A percentile compares a stretch with the other conserved stretches of the same genome.
Conservation (phyloP, 2,329 filamentous ascomycete species). For the Colletotrichum liaoningense region DNA sequence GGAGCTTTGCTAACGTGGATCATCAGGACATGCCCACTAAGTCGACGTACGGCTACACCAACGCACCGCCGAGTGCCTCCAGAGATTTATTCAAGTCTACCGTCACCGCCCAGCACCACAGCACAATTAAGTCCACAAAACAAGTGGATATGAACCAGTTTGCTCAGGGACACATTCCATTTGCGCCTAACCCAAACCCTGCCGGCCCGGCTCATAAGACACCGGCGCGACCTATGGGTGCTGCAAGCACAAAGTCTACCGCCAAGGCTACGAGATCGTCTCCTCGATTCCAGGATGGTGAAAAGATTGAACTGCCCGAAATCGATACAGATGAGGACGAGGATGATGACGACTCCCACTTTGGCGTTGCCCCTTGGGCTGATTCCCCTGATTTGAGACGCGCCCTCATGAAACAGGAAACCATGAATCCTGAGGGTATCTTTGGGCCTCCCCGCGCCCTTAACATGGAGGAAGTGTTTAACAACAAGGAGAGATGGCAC, state of each 20-base stretch:
- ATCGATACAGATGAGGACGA: constrained; percentile 93
- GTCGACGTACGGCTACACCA: constrained; percentile 72
- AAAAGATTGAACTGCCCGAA: constrained; percentile 91
- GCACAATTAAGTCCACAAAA: constrained; percentile 72
- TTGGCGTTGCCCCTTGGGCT: constrained; percentile 81
- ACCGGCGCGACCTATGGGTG: constrained; percentile 67
- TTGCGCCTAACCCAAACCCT: constrained; percentile 76
- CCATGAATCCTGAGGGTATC: constrained; percentile 83
- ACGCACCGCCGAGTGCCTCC: constrained; percentile 64
- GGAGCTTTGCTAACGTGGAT: constrained; percentile 1
- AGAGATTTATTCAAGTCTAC: constrained; percentile 74
- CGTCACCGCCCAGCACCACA: constrained; percentile 74
- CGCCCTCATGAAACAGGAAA: constrained; percentile 84
- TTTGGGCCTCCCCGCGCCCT: constrained; percentile 91
- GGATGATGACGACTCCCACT: constrained; percentile 65
- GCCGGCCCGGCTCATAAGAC: constrained; percentile 74
- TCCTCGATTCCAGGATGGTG: constrained; percentile 88
- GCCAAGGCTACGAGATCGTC: constrained; percentile 75
- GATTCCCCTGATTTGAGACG: constrained; percentile 85
- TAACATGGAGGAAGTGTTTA: constrained; percentile 97
- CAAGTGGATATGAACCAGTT: constrained; percentile 89
- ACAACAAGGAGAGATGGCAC: constrained; percentile 84
- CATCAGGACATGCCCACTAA: constrained; percentile 70
- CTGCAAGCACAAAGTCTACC: constrained; percentile 62
- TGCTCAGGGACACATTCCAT: constrained; percentile 89